phyloP scores from a whole-genome alignment of 257 asterid genomes.

The Nicotiana benthamiana region DNA sequence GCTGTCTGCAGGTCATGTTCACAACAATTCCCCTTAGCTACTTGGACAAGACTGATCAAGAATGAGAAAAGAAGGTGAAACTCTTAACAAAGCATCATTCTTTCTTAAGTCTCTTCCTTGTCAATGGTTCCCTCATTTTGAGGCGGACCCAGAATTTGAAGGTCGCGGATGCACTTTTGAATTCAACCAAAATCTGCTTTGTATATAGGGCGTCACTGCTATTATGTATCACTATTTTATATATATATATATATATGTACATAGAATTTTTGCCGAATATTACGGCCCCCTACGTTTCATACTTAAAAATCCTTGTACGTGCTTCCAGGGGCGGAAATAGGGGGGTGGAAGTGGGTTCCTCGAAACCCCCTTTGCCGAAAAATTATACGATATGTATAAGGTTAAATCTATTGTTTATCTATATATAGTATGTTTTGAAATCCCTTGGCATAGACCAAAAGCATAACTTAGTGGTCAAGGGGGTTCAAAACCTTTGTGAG shows the following conservation, averaged over 20 bases:
- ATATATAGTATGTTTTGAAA: not conserved
- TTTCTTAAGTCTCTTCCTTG: not conserved
- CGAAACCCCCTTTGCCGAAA: not conserved
- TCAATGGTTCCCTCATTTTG: not conserved
- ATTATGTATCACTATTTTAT: too few species aligned
- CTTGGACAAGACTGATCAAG: not conserved
- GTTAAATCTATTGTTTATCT: not conserved
- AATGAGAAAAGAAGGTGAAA: not conserved
- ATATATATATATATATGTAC: too few species aligned
- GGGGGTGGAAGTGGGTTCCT: not conserved
- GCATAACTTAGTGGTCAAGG: too few species aligned
- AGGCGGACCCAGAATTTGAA: too few species aligned
- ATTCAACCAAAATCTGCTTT: too few species aligned
- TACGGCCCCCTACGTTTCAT: too few species aligned
- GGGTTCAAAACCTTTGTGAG: too few species aligned
- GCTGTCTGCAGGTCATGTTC: not conserved
- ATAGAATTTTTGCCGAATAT: too few species aligned
- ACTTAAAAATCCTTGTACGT: too few species aligned
- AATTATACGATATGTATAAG: not conserved
- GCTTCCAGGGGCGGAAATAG: too few species aligned
- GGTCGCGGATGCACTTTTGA: too few species aligned
- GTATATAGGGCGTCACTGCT: too few species aligned
- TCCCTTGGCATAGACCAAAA: not conserved
- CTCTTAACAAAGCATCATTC: not conserved
- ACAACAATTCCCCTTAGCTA: not conserved